Conservation (phyloP, 495 filamentous ascomycete genomes). For the Xanthoparmelia taractica region DNA sequence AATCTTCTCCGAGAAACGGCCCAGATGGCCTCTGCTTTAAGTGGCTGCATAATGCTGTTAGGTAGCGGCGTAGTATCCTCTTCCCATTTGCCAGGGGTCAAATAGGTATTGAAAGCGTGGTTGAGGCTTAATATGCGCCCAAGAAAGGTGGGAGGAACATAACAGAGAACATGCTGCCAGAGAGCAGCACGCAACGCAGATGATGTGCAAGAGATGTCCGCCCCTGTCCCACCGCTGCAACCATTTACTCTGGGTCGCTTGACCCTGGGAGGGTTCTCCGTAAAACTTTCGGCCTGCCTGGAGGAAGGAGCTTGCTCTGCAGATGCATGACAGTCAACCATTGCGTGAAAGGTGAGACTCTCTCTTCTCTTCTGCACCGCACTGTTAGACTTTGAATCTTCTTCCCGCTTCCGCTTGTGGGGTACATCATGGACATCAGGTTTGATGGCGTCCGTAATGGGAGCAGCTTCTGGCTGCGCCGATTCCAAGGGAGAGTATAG, state of each 20-base stretch:
- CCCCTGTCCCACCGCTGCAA: constrained; percentile 1
- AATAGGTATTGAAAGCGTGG: constrained; percentile 30
- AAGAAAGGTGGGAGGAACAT: constrained; percentile 31
- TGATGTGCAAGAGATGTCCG: constrained; percentile 5
- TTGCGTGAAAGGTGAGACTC: not conserved
- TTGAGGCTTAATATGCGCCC: constrained; percentile 30
- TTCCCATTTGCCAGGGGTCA: constrained; percentile 29
- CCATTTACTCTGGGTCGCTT: constrained; percentile 16
- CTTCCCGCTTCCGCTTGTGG: constrained; percentile 19
- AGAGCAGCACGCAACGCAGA: constrained; percentile 29
- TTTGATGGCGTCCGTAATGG: constrained; percentile 1
- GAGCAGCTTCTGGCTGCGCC: constrained; percentile 8
- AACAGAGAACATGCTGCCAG: constrained; percentile 34
- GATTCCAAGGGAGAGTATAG: constrained; percentile 20
- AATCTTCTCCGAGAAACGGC: constrained; percentile 35
- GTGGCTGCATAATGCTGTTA: constrained; percentile 27
- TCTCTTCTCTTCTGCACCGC: not conserved
- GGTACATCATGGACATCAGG: not conserved
- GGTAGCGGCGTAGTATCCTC: constrained; percentile 20
- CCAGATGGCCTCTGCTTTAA: constrained; percentile 42
- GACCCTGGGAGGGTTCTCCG: constrained; percentile 3
- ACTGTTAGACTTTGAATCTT: constrained; percentile 1
- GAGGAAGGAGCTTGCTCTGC: constrained; percentile 3
- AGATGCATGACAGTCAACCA: not conserved
- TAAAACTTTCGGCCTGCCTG: not conserved